Conservation (phyloP, 495 filamentous ascomycete species). For the Pyrenula massariospora region DNA sequence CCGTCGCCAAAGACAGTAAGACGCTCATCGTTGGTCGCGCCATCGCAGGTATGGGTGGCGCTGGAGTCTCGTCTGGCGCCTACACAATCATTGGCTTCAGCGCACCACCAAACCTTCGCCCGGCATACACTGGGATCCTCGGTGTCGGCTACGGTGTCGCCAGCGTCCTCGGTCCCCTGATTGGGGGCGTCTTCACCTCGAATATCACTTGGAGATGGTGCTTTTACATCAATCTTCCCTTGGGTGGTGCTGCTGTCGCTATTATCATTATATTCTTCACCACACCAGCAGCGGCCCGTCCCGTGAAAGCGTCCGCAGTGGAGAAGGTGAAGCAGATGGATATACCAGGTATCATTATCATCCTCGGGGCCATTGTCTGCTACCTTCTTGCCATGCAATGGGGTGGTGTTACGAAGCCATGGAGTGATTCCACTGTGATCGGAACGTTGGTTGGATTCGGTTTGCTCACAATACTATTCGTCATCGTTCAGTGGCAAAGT, state of each 20-base stretch:
- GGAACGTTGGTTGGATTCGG: constrained; percentile 22
- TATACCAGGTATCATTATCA: not conserved
- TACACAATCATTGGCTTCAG: constrained; percentile 23
- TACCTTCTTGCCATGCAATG: constrained; percentile 22
- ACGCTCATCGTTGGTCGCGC: constrained; percentile 25
- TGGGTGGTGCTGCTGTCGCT: constrained; percentile 26
- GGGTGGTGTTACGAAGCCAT: constrained; percentile 21
- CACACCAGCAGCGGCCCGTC: constrained; percentile 15
- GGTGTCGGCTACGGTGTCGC: constrained; percentile 25
- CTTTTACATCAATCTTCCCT: constrained; percentile 44
- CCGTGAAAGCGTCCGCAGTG: constrained; percentile 12
- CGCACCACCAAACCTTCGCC: constrained; percentile 18
- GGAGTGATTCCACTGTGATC: constrained; percentile 18
- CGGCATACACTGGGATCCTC: constrained; percentile 25
- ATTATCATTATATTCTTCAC: constrained; percentile 30
- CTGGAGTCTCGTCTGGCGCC: constrained; percentile 14
- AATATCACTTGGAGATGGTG: constrained; percentile 38
- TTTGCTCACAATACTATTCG: constrained; percentile 13
- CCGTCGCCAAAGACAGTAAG: constrained; percentile 14
- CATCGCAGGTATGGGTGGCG: constrained; percentile 18
- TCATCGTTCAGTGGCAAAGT: constrained; percentile 10
- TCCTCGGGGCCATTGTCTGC: not conserved
- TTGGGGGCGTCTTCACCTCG: constrained; percentile 35
- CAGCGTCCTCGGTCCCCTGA: constrained; percentile 30
- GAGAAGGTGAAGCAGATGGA: constrained; percentile 20